phyloP scores from a whole-genome alignment of 306 rosid genomes.

The Neltuma alba region DNA sequence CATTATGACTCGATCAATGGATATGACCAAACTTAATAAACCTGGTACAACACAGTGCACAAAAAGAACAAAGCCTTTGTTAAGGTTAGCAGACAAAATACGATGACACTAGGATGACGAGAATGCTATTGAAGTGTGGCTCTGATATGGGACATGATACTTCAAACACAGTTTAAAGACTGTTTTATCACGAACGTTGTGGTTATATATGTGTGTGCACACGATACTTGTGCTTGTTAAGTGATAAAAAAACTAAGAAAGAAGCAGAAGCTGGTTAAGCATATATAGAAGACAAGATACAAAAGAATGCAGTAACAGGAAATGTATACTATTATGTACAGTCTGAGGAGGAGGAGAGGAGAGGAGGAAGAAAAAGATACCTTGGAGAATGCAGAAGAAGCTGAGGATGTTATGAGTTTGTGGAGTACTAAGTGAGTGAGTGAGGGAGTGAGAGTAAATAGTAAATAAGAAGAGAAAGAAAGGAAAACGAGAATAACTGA shows the following conservation, averaged over 20 bases:
- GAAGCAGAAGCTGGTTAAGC: neutral
- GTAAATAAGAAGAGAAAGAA: neutral
- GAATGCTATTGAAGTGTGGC: no score
- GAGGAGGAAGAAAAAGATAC: neutral
- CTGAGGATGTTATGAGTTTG: constrained; percentile 1
- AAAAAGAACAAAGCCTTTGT: neutral
- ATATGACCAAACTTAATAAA: no score
- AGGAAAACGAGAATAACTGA: constrained; percentile 33
- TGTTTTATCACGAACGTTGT: no score
- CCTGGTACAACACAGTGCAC: neutral
- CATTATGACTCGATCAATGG: no score
- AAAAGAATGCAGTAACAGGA: neutral
- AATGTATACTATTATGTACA: neutral
- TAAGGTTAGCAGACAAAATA: neutral
- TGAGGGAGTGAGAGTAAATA: neutral
- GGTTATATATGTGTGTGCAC: no score
- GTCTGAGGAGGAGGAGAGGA: constrained; percentile 24
- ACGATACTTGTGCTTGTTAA: neutral
- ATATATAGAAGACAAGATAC: neutral
- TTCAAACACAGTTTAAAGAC: no score
- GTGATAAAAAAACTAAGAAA: neutral
- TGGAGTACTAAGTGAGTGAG: neutral
- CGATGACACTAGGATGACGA: neutral
- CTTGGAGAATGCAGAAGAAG: constrained; percentile 24
- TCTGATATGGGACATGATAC: no score